These are phyloP conservation scores for Lactarius indigo DNA, from an alignment of 768 basidiomycete species.

Conservation along the genomic window DNA sequence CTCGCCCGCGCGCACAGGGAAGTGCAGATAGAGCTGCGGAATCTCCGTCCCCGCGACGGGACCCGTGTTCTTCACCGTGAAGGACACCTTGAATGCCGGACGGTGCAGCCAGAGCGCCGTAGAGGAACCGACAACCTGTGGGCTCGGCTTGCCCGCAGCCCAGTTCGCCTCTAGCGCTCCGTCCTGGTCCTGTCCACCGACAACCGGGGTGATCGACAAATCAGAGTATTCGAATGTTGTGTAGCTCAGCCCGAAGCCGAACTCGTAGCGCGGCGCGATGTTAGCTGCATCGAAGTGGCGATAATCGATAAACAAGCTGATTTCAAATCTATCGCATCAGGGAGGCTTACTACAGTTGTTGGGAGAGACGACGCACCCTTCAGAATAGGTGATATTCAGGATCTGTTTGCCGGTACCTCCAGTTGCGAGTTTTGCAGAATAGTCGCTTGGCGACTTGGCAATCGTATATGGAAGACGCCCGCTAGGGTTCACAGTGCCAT, in stretches of 20 bases:
- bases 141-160: conserved; percentile 55
- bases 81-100: conserved; percentile 55
- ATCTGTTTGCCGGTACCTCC: not conserved
- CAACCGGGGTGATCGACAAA: conserved; percentile 46
- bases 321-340: conserved; percentile 27
- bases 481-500: conserved; percentile 69
- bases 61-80: conserved; percentile 52
- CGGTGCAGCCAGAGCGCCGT: conserved; percentile 35
- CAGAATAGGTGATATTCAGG: conserved; percentile 25
- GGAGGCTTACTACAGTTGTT: not conserved
- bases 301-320: not conserved
- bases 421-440: not conserved
- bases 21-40: conserved; percentile 55
- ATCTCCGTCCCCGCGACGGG: not conserved
- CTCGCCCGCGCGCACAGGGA: conserved; percentile 47
- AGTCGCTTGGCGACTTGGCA: conserved; percentile 43
- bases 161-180: conserved; percentile 46
- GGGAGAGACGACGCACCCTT: conserved; percentile 27
- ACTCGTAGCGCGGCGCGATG: not conserved
- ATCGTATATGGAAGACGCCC: conserved; percentile 70
- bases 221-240: conserved; percentile 32
- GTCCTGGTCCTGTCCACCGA: conserved; percentile 32
- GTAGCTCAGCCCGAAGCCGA: not conserved
- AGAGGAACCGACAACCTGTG: conserved; percentile 54
- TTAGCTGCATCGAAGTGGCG: not conserved